Conservation (phyloP, 1,139 yeast genomes). For the Suhomyces yuchorum region DNA sequence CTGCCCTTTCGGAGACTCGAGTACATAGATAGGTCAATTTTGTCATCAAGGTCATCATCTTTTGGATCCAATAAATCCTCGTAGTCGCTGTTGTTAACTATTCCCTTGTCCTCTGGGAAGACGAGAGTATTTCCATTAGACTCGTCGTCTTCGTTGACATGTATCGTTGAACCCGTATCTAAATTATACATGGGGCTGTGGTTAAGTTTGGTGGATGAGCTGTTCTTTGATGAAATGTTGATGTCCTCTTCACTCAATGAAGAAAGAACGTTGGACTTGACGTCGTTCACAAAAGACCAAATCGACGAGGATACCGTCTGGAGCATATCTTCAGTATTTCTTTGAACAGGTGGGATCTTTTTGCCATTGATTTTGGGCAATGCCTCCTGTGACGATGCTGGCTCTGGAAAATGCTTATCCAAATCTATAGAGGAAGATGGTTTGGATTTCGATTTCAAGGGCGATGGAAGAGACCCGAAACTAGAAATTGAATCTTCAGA, state of each 20-base stretch:
- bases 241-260: conserved; percentile 36
- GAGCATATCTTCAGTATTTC: conserved; percentile 27
- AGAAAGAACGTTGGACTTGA: conserved; percentile 40
- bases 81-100: conserved; percentile 19
- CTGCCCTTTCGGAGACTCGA: conserved; percentile 15
- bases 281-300: conserved; percentile 51
- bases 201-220: conserved; percentile 6
- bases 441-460: conserved; percentile 28
- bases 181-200: conserved; percentile 25
- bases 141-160: conserved; percentile 17
- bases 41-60: conserved; percentile 23
- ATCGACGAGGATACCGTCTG: conserved; percentile 47
- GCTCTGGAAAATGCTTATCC: conserved; percentile 12
- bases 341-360: not conserved
- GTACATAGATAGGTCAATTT: conserved; percentile 33
- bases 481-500: conserved; percentile 35
- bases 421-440: conserved; percentile 5
- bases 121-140: conserved; percentile 11
- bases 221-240: conserved; percentile 2
- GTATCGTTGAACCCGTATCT: conserved; percentile 33
- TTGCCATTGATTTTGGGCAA: not conserved
- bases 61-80: conserved; percentile 14
- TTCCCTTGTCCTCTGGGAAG: conserved; percentile 7
- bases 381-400: conserved; percentile 3
- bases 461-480: conserved; percentile 28